Evolutionary conservation across 495 filamentous ascomycete species (phyloP), one percentile per base, ranked within the genome.

Genomic region (Neurospora africana): DNA sequence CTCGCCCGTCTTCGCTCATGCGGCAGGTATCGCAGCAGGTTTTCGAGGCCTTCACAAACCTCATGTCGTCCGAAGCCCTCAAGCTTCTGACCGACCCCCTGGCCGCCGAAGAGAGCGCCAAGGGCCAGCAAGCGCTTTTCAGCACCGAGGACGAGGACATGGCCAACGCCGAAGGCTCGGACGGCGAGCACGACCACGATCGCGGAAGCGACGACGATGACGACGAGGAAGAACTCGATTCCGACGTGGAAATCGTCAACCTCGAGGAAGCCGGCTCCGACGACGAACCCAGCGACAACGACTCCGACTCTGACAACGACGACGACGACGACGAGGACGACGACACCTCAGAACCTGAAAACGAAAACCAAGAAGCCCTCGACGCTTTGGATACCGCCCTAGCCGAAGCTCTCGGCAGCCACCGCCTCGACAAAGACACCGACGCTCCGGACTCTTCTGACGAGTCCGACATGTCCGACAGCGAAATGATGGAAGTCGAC

Each of bases 401-500:
- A 58, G 91, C 91, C 36, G 84, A 88, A 70, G 91, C 91, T 5
- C 88, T 97, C 13, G 86, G 88, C 23, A 90, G 88, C 47, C 88
- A 89, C 75, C 84, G 84, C 23, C 83, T 87, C 21, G 85, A 89
- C 74, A 75, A 84, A 39, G 81, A 87, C 67, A 84, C 81, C 4
- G 84, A 85, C 23, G 85, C 82, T 5, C 80, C 79, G 8, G 72
- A 71, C 19, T 88, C 88, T 0, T 89, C 91, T 68, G 83, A 84
- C 39, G 88, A 87, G 74, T 88, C 87, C 0, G 92, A 95, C 79
- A 95, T 97, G 92, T 89, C 92, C 70, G 95, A 98, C 82, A 93
- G 93, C 47, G 92, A 97, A 77, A 99, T 99, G 95, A 90, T 97
- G 82, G 89, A 89, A 15, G 82, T 98, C 38, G 95, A 99, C 79